phyloP scores from a whole-genome alignment of 2,329 filamentous ascomycete genomes.

The Colletotrichum limetticola region DNA sequence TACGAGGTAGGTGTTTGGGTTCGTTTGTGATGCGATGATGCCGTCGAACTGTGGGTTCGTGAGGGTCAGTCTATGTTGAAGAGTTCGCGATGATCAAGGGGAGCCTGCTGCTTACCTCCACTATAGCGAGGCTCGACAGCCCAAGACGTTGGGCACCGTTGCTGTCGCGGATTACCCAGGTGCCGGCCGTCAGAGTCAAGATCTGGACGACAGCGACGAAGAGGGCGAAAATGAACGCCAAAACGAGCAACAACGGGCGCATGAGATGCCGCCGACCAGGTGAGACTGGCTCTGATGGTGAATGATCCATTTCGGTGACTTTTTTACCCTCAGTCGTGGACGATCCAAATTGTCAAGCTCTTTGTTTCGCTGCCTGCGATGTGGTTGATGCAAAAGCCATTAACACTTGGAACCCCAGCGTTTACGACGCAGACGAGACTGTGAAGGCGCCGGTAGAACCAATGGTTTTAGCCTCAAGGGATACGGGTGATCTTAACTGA shows the following conservation, averaged over 20 bases:
- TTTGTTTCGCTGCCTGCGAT: neutral
- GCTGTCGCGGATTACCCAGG: neutral
- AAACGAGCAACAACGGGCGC: conserved; percentile 1
- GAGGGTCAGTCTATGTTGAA: neutral
- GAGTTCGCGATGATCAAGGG: too few species aligned
- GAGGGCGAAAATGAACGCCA: neutral
- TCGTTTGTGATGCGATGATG: conserved; percentile 14
- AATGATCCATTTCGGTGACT: neutral
- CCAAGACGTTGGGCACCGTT: conserved; percentile 3
- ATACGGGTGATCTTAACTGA: neutral
- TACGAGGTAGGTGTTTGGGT: conserved; percentile 19
- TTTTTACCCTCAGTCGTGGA: too few species aligned
- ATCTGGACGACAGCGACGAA: conserved; percentile 7
- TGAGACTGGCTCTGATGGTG: neutral
- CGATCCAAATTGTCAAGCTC: too few species aligned
- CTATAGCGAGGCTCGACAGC: conserved; percentile 17
- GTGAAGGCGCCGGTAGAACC: neutral
- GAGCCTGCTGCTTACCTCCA: conserved; percentile 2
- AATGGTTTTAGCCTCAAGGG: neutral
- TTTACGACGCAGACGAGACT: neutral
- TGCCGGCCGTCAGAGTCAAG: conserved; percentile 21
- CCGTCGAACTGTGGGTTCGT: conserved; percentile 21
- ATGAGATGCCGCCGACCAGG: neutral
- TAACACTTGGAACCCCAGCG: neutral
- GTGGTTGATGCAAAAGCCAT: too few species aligned